phyloP scores from a whole-genome alignment of 257 asterid species.

The Penstemon newberryi region DNA sequence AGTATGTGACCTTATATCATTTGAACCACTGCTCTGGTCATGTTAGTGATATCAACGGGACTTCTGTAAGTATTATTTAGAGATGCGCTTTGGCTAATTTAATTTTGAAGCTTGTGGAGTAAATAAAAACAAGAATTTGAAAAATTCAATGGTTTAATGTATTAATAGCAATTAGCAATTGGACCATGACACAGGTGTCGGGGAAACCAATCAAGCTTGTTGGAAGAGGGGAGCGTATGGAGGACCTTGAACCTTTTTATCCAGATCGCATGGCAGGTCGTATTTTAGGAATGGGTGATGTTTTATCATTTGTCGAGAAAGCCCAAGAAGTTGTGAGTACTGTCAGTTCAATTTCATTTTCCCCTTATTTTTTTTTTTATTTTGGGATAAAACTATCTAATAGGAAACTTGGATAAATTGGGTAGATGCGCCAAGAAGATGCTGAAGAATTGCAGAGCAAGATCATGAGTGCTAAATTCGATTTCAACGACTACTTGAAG shows the following conservation, averaged over 20 bases:
- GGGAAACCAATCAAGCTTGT: conserved; percentile 99
- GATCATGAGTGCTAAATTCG: conserved; percentile 96
- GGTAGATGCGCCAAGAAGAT: conserved; percentile 93
- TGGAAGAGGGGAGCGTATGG: conserved; percentile 99
- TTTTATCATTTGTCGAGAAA: conserved; percentile 94
- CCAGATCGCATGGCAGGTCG: conserved; percentile 99
- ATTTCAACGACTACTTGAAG: conserved; percentile 92
- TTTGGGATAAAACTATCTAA: conserved; percentile 20
- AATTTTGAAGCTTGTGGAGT: conserved; percentile 2
- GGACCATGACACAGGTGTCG: conserved; percentile 65
- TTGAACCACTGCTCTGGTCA: conserved; percentile 1
- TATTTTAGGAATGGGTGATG: conserved; percentile 98
- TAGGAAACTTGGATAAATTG: conserved; percentile 21
- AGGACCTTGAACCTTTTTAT: conserved; percentile 98
- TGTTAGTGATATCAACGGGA: conserved; percentile 6
- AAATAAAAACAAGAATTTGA: conserved; percentile 3
- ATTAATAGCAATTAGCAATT: conserved; percentile 11
- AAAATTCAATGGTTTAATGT: conserved; percentile 22
- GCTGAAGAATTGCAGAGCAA: conserved; percentile 96
- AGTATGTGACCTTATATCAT: neutral
- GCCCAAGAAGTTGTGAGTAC: conserved; percentile 95
- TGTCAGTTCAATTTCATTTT: conserved; percentile 14
- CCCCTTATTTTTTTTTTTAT: neutral
- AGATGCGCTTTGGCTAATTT: conserved; percentile 16
- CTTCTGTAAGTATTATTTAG: conserved; percentile 14